Evolutionary conservation across 2,329 filamentous ascomycete species (phyloP), one percentile per base, ranked within the genome.

Genomic region (Cryphonectria radicalis): DNA sequence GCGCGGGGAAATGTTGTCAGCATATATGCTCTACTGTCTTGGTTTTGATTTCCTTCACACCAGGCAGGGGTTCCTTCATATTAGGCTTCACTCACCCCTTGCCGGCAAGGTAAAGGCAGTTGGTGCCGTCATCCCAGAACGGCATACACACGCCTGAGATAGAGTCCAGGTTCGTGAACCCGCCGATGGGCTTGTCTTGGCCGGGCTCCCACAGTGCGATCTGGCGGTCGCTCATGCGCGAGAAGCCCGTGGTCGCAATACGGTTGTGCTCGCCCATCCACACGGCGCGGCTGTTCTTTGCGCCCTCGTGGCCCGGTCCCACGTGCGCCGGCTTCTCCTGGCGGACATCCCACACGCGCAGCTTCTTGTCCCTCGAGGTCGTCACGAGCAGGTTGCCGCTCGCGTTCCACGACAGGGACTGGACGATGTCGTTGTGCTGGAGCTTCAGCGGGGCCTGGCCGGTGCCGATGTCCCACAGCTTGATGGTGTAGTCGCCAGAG

Each of bases 71-170:
- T 83, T 92, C 85, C 83, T 95, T 35, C 10, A 11, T 13, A 40
- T 13, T 40, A 32, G 32, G 37, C 42, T 42, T 3, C 50, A 83
- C 92, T 85, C 83, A 95, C 93, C 95, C 96, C 86, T 98, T 98
- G 80, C 96, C 96, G 77, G 96, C 96, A 79, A 99, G 88, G 83
- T 98, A 99, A 78, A 99, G 86, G 80, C 94, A 97, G 84, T 96
- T 94, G 67, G 93, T 97, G 73, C 95, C 94, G 73, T 98, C 95
- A 80, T 60, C 96, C 96, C 96, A 99, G 89, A 99, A 98, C 43
- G 96, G 96, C 93, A 99, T 98, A 87, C 94, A 97, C 72, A 99
- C 95, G 80, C 96, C 96, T 63, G 95, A 98, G 78, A 97, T 97
- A 63, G 94, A 97, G 83, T 99, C 96, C 65, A 99, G 88, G 76